Conservation (phyloP, 192 early-diverging fungal species). For the Linnemannia elongata region DNA sequence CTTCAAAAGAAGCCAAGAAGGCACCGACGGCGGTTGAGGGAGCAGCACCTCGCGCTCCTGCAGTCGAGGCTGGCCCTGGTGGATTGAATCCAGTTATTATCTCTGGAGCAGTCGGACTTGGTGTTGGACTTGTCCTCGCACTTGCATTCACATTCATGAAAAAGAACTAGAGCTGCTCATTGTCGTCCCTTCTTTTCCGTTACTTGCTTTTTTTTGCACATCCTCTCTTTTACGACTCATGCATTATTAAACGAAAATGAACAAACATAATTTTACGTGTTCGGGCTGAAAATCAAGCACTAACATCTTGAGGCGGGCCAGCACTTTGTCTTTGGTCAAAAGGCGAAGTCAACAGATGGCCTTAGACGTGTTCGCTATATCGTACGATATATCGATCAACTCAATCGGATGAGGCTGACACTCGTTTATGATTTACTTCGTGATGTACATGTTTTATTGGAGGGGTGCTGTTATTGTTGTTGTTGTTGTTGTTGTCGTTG, state of each 20-base stretch:
- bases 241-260: background rate
- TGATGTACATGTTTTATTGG: too few species aligned
- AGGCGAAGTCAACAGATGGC: too few species aligned
- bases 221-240: background rate
- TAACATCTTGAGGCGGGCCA: too few species aligned
- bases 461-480: too few species aligned
- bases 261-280: background rate
- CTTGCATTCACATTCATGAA: constrained; percentile 42
- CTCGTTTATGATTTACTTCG: too few species aligned
- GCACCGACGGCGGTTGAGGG: background rate
- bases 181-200: background rate
- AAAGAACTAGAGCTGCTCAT: constrained; percentile 27
- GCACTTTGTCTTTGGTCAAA: too few species aligned
- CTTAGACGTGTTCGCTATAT: too few species aligned
- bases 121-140: constrained; percentile 38
- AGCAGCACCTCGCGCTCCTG: background rate
- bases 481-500: too few species aligned
- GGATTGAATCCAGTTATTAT: constrained; percentile 37
- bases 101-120: constrained; percentile 45
- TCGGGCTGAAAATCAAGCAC: too few species aligned
- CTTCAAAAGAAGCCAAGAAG: constrained; percentile 17
- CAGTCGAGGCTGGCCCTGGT: background rate
- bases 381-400: too few species aligned
- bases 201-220: background rate
- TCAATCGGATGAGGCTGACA: too few species aligned